Evolutionary conservation across 768 basidiomycete species (phyloP).

Genomic region (Tulasnella calospora): DNA sequence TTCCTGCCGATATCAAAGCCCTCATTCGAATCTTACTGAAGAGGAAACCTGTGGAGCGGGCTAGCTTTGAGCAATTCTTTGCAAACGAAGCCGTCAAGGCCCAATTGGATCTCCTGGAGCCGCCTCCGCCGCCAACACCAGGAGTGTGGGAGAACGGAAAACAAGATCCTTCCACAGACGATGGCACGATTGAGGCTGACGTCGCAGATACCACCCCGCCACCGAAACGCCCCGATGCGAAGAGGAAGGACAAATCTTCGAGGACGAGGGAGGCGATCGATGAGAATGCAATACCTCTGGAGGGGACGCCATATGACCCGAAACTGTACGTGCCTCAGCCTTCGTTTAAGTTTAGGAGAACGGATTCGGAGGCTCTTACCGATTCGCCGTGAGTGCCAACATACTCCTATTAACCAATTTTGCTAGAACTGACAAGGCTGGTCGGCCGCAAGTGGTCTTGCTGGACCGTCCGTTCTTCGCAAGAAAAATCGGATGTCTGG

Average conservation of each 20-base stretch:
- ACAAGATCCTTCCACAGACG: slow-evolving; percentile 29
- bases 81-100: slow-evolving; percentile 61
- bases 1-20: slow-evolving; percentile 78
- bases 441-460: slow-evolving; percentile 27
- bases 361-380: not conserved
- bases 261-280: slow-evolving; percentile 13
- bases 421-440: not conserved
- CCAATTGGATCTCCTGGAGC: slow-evolving; percentile 66
- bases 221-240: not conserved
- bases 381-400: not conserved
- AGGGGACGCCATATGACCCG: slow-evolving; percentile 23
- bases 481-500: not conserved
- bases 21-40: slow-evolving; percentile 81
- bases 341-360: slow-evolving; percentile 23
- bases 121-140: not conserved
- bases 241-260: slow-evolving; percentile 7
- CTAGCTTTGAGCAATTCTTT: slow-evolving; percentile 91
- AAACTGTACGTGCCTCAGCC: slow-evolving; percentile 23
- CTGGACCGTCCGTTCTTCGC: not conserved
- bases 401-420: not conserved
- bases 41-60: slow-evolving; percentile 75
- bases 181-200: slow-evolving; percentile 31
- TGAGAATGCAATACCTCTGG: slow-evolving; percentile 15
- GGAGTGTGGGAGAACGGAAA: not conserved
- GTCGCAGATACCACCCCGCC: not conserved